A percentile compares a stretch with the other conserved stretches of the same genome.
Evolutionary conservation across 176 grass and related monocot genomes (phyloP).

Genomic region (Calamus simplicifolius): DNA sequence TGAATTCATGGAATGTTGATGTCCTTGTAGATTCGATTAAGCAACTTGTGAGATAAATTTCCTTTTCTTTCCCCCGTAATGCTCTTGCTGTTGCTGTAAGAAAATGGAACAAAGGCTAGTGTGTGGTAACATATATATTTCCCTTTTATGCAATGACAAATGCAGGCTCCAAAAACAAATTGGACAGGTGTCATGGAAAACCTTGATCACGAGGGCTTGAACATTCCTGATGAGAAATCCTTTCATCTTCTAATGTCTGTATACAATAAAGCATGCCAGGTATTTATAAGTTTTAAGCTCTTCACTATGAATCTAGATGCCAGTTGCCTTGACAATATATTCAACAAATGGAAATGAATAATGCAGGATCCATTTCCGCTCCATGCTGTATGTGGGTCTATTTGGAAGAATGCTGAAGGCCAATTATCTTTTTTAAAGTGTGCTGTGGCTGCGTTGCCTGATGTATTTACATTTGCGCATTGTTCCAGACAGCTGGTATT

Average conservation of each 20-base stretch:
- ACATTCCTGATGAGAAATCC: constrained; percentile 71
- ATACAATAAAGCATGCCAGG: constrained; percentile 76
- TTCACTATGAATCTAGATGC: neutral
- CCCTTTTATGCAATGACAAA: constrained; percentile 5
- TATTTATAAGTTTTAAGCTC: constrained; percentile 9
- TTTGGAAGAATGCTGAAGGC: constrained; percentile 93
- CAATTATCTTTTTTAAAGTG: constrained; percentile 84
- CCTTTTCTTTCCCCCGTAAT: neutral
- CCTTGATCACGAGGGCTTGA: constrained; percentile 94
- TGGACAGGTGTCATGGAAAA: constrained; percentile 80
- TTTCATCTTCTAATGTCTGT: constrained; percentile 73
- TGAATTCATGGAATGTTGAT: constrained; percentile 72
- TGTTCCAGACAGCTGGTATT: constrained; percentile 52
- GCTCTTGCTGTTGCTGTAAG: no score
- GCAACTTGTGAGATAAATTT: constrained; percentile 62
- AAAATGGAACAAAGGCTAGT: no score
- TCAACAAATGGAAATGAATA: constrained; percentile 29
- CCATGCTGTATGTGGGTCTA: constrained; percentile 70
- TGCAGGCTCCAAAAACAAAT: constrained; percentile 73
- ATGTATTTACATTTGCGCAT: constrained; percentile 75
- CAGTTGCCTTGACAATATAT: constrained; percentile 3
- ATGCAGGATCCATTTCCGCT: constrained; percentile 83
- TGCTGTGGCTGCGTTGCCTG: constrained; percentile 48
- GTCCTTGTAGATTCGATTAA: constrained; percentile 78
- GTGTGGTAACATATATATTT: no score